These are phyloP conservation scores for Chlorokybus atmophyticus DNA, from an alignment of 139 green algal genomes.

Conservation along the genomic window DNA sequence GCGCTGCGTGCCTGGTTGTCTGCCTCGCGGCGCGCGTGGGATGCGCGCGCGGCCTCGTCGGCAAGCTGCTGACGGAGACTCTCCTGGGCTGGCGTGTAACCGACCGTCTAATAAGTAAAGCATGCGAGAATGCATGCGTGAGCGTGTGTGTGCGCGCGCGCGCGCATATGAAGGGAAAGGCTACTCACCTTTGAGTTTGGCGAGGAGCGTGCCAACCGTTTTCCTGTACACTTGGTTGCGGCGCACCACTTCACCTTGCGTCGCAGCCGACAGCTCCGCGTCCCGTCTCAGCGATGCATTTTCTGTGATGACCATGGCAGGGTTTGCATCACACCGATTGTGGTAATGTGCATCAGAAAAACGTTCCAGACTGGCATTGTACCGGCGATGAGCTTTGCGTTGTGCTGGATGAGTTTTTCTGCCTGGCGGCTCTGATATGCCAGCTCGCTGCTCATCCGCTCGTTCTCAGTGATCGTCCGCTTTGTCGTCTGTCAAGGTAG, in stretches of 20 bases:
- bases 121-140: too few species aligned
- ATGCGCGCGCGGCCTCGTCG: too few species aligned
- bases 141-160: background rate
- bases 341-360: background rate
- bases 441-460: conserved; percentile 55
- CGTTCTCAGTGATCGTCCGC: conserved; percentile 15
- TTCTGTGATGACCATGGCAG: too few species aligned
- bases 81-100: too few species aligned
- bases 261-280: conserved; percentile 48
- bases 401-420: conserved; percentile 44
- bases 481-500: conserved; percentile 5
- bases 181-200: conserved; percentile 18
- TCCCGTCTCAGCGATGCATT: conserved; percentile 42
- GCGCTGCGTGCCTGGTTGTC: too few species aligned
- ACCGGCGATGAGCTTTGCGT: conserved; percentile 15
- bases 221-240: conserved; percentile 46
- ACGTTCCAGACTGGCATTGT: too few species aligned
- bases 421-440: conserved; percentile 39
- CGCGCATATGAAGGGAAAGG: too few species aligned
- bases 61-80: too few species aligned
- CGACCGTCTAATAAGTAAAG: too few species aligned
- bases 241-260: conserved; percentile 48
- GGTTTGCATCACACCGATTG: conserved; percentile 11
- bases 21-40: too few species aligned
- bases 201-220: conserved; percentile 43